Evolutionary conservation across 129 eudicot species (phyloP).

Genomic region (Silybum marianum): DNA sequence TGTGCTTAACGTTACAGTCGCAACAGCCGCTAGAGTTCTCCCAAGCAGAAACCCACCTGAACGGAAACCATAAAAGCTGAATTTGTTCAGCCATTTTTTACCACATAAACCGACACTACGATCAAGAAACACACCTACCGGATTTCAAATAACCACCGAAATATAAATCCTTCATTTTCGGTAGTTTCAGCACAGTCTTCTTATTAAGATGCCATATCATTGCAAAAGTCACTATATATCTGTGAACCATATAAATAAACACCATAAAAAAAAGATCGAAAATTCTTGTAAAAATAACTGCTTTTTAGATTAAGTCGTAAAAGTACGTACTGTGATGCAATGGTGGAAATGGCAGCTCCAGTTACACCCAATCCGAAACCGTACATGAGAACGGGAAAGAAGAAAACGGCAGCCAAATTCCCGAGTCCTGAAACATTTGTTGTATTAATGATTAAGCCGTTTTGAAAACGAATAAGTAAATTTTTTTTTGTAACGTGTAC

Average conservation of each 20-base stretch:
- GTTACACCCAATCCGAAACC: constrained; percentile 63
- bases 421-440: constrained; percentile 53
- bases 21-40: constrained; percentile 79
- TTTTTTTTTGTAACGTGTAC: constrained; percentile 25
- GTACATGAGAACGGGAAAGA: constrained; percentile 70
- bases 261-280: not conserved
- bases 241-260: constrained; percentile 34
- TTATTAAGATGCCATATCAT: constrained; percentile 67
- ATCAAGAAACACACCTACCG: constrained; percentile 37
- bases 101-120: not conserved
- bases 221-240: constrained; percentile 64
- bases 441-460: constrained; percentile 13
- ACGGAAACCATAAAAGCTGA: not conserved
- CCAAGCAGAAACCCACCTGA: constrained; percentile 75
- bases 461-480: not conserved
- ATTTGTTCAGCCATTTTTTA: not conserved
- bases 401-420: constrained; percentile 65
- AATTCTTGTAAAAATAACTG: not conserved
- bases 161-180: constrained; percentile 48
- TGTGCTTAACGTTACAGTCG: constrained; percentile 73
- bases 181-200: constrained; percentile 50
- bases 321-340: constrained; percentile 72
- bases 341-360: constrained; percentile 80
- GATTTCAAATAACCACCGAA: constrained; percentile 65
- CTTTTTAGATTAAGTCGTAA: not conserved